Evolutionary conservation across 2,329 filamentous ascomycete species (phyloP), one percentile per base, ranked within the genome.

Genomic region (Thielaviopsis musarum): DNA sequence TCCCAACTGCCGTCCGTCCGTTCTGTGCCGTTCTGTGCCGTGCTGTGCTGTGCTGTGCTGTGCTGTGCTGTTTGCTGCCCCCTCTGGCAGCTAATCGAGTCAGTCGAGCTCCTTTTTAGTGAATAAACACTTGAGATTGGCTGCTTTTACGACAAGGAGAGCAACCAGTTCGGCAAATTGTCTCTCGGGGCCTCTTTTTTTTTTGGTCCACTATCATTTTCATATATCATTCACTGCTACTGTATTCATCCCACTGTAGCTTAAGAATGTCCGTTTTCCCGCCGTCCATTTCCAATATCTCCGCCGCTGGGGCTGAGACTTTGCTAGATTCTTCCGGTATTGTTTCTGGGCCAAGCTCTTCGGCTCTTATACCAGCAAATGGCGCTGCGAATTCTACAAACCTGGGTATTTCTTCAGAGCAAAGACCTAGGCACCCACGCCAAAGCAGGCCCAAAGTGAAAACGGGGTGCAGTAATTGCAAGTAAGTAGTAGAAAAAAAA

Each of bases 381-480:
- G 22, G 24, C 7, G 24, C 52, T 30, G 13, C 13, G 17, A 24
- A 5, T 48, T 17, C 54, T 19, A n/a, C 13, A 22, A 24, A 24
- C 41, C 5, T 26, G 7, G 34, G 22, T 26, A 5, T 17, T 13
- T 15, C 17, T 57, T n/a, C 51, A 53, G 30, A 48, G 2, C 51
- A 54, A 56, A 57, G 51, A 21, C 60, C 67, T 41, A 78, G 74
- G 66, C 73, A 77, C 57, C 71, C 71, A 15, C 73, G 79, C 59
- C 76, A 72, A 28, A 82, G 79, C 67, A 77, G 74, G 64, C 77
- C 79, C 15, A 84, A 84, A 67, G 81, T 83, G 63, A 84, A 83
- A 71, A 84, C 81, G 1, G 82, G 82, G 49, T 85, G 82, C 69
- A 75, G 74, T 65, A 83, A 80, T 68, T 85, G 82, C 82, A 85